A percentile compares a stretch with the other conserved stretches of the same genome.
Evolutionary conservation across 2,329 filamentous ascomycete genomes (phyloP).

Genomic region (Colletotrichum tamarilloi): DNA sequence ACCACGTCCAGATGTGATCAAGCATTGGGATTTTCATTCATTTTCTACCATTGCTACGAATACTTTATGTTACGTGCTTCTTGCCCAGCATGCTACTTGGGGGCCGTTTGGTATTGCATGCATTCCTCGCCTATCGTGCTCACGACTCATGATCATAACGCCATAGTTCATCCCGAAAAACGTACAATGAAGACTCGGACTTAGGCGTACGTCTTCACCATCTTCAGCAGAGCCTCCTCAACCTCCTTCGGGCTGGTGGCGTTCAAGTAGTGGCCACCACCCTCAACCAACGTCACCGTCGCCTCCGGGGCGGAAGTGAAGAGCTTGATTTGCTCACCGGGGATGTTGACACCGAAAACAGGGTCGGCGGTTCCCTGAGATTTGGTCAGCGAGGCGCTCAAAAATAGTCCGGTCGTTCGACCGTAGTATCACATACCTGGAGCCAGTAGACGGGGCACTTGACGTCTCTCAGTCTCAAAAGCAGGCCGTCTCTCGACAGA

Average conservation of each 20-base stretch:
- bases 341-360: slow-evolving; percentile 52
- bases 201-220: slow-evolving; percentile 48
- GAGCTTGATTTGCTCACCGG: slow-evolving; percentile 61
- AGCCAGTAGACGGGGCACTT: slow-evolving; percentile 65
- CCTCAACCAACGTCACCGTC: slow-evolving; percentile 55
- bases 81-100: background rate
- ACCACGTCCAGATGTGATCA: background rate
- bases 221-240: slow-evolving; percentile 55
- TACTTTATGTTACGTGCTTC: background rate
- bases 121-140: background rate
- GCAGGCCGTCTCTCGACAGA: slow-evolving; percentile 58
- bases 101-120: background rate
- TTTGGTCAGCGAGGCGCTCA: slow-evolving; percentile 15
- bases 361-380: slow-evolving; percentile 55
- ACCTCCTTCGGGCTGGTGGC: slow-evolving; percentile 60
- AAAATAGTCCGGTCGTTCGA: too few relatives aligned
- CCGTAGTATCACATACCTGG: slow-evolving; percentile 49
- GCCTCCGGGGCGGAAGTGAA: slow-evolving; percentile 59
- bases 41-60: background rate
- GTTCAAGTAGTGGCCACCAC: slow-evolving; percentile 61
- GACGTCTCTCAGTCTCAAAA: slow-evolving; percentile 57
- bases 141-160: slow-evolving; percentile 22
- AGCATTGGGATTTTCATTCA: background rate
- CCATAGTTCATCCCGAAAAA: background rate
- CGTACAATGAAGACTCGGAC: background rate